Percentiles rank a stretch among this genome's conserved stretches.
phyloP scores from a whole-genome alignment of 768 basidiomycete genomes.

The Paxillus rubicundulus region DNA sequence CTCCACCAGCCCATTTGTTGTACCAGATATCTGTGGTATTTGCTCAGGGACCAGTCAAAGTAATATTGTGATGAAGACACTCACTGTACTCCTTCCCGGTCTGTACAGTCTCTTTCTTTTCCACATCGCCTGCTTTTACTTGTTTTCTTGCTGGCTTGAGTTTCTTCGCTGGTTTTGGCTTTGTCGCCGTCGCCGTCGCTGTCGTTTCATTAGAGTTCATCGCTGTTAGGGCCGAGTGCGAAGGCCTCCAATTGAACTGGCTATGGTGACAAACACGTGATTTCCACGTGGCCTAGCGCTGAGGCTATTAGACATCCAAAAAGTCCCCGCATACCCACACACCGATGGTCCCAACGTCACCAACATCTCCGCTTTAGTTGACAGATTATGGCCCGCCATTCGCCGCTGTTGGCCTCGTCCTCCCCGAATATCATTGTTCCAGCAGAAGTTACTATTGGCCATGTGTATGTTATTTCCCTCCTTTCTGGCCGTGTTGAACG shows the following conservation, averaged over 20 bases:
- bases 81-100: slow-evolving; percentile 95
- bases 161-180: slow-evolving; percentile 51
- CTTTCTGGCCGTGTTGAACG: neutral
- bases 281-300: slow-evolving; percentile 11
- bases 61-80: slow-evolving; percentile 28
- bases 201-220: slow-evolving; percentile 34
- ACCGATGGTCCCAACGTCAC: slow-evolving; percentile 10
- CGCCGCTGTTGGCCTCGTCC: slow-evolving; percentile 42
- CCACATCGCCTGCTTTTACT: slow-evolving; percentile 86
- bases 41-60: slow-evolving; percentile 6
- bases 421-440: slow-evolving; percentile 41
- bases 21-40: slow-evolving; percentile 84
- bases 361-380: neutral
- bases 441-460: slow-evolving; percentile 52
- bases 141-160: slow-evolving; percentile 92
- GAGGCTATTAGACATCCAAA: neutral
- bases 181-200: slow-evolving; percentile 13
- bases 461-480: slow-evolving; percentile 49
- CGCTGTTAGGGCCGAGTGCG: slow-evolving; percentile 7
- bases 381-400: slow-evolving; percentile 44
- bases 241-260: neutral
- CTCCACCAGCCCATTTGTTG: slow-evolving; percentile 99
- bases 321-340: neutral
- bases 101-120: slow-evolving; percentile 83
- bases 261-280: slow-evolving; percentile 18